These are phyloP conservation scores for Mortierella sp. DNA, from an alignment of 371 early-diverging fungal species.

Conservation along the genomic window DNA sequence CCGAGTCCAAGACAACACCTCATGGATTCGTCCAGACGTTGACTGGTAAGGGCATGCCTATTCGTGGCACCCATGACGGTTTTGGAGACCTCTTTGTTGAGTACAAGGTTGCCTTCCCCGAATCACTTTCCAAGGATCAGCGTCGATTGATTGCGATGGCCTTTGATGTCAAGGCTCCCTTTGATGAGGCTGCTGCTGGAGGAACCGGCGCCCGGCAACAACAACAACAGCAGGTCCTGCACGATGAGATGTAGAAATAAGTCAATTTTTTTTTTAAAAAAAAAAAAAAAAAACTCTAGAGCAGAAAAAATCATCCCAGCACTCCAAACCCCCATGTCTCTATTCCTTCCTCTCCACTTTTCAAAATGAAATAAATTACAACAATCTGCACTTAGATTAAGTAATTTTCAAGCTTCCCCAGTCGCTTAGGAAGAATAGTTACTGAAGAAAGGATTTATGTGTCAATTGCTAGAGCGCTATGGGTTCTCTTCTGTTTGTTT, in stretches of 20 bases:
- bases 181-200: conserved; percentile 30
- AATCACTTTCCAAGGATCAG: conserved; percentile 33
- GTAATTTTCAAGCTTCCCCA: no score
- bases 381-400: no score
- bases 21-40: conserved; percentile 80
- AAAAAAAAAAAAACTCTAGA: neutral
- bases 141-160: conserved; percentile 20
- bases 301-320: neutral
- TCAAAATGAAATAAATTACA: neutral
- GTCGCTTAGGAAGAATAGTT: no score
- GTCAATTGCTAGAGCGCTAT: no score
- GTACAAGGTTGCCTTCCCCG: conserved; percentile 92
- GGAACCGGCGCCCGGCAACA: neutral
- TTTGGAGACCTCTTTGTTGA: conserved; percentile 91
- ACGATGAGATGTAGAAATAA: conserved; percentile 45
- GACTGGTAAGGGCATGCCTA: conserved; percentile 87
- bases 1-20: conserved; percentile 65
- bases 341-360: no score
- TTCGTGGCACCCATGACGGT: conserved; percentile 55
- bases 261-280: neutral
- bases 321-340: no score
- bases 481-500: neutral
- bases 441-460: no score
- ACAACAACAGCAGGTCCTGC: conserved; percentile 42
- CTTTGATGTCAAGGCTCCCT: conserved; percentile 28